Evolutionary conservation across 2,329 filamentous ascomycete species (phyloP).

Genomic region (Hymenotorrendiella dingleyae): DNA sequence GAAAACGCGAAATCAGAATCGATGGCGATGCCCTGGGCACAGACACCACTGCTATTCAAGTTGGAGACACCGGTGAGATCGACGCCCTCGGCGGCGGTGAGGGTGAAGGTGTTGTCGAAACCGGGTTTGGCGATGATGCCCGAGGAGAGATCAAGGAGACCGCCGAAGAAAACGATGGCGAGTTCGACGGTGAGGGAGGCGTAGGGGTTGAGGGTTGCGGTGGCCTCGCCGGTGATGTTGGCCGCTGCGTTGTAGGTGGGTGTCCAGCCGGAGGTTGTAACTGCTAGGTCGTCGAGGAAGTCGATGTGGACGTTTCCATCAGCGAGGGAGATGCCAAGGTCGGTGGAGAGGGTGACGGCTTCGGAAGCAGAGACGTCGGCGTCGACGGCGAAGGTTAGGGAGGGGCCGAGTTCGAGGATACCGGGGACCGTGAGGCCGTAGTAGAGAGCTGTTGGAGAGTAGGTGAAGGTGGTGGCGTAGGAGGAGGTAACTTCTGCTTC

Average conservation of each 20-base stretch:
- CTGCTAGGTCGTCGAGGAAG: conserved; percentile 29
- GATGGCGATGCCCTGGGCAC: conserved; percentile 23
- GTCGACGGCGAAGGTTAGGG: conserved; percentile 34
- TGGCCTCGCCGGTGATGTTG: conserved; percentile 31
- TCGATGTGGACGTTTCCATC: conserved; percentile 37
- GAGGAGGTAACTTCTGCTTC: conserved; percentile 31
- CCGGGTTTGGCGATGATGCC: conserved; percentile 34
- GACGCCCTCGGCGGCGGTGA: conserved; percentile 25
- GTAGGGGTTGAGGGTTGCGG: conserved; percentile 31
- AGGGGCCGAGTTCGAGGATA: conserved; percentile 35
- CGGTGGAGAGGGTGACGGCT: conserved; percentile 30
- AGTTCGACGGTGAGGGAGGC: conserved; percentile 36
- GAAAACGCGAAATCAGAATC: conserved; percentile 27
- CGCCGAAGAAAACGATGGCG: conserved; percentile 32
- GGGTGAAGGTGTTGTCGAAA: conserved; percentile 33
- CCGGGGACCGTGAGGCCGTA: conserved; percentile 37
- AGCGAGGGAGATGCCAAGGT: conserved; percentile 30
- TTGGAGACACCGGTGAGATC: conserved; percentile 18
- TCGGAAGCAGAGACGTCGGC: conserved; percentile 33
- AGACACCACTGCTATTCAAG: conserved; percentile 17
- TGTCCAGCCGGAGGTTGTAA: conserved; percentile 32
- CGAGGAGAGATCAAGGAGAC: conserved; percentile 33
- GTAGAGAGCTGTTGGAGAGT: conserved; percentile 33
- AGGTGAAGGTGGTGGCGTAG: conserved; percentile 32
- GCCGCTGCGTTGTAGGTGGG: conserved; percentile 32